Base-by-base conservation (phyloP, 495 filamentous ascomycete genomes). In the Cercophora samala region DNA sequence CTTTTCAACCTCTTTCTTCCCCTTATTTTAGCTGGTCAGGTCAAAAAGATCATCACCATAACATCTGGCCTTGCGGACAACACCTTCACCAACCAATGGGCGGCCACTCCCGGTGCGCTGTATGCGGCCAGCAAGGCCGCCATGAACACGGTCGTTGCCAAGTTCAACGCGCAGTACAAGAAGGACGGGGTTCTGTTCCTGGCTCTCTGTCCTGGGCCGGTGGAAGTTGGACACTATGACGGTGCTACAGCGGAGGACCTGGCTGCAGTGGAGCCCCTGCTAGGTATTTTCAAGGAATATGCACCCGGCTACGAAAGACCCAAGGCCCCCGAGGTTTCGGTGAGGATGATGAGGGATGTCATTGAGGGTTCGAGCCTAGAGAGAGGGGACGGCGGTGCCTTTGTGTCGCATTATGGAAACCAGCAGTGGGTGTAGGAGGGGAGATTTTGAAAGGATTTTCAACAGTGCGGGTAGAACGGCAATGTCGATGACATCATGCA, bases 11-110 rank as follows among this genome's bases (percentile, higher is more conserved):
- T 80, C 25, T 87, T 85, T 71, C 29, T 85, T 8, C 84, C 85
- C 8, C 79, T 86, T 1, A 71, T 88, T 58, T 68, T 76, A 8
- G 75, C 82, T 22, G 81, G 84, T 58, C 66, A 73, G 11, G 68
- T 60, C 54, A 87, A 87, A 69, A 89, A 88, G 70, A 80, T 86
- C 62, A 77, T 87, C 60, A 66, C 79, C 29, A 79, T 88, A 22
- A 79, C 83, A 13, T 80, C 64, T 21, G 85, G 84, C 46, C 25
- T 75, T 26, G 82, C 78, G 0, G 85, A 85, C 66, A 32, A 77
- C 11, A 72, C 74, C 22, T 25, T 76, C 5, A 59, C 29, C 52
- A 63, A 63, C 24, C 61, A 78, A 9, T 68, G n/a, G 11, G 74
- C 74, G 8, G 19, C 79, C n/a, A 64, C 67, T 18, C 52, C 46